Evolutionary conservation across 2,329 filamentous ascomycete species (phyloP).

Genomic region (Pestalotiopsis sp.): DNA sequence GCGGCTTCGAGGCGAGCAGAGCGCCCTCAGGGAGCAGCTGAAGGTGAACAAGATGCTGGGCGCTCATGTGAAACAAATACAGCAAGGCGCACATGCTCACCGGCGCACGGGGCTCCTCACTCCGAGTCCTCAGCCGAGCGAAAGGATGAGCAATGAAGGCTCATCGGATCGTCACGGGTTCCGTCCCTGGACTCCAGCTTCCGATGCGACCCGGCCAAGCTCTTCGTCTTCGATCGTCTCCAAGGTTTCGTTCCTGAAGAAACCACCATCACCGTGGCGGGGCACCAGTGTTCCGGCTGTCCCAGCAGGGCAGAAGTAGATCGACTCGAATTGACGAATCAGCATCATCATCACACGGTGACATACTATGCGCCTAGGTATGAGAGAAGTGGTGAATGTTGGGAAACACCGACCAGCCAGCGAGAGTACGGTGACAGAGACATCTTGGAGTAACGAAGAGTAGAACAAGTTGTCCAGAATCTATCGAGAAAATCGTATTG

Average conservation of each 20-base stretch:
- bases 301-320: not conserved
- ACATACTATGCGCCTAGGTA: not conserved
- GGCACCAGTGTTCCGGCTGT: not conserved
- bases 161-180: not conserved
- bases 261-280: not conserved
- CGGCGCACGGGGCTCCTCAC: not conserved
- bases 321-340: not conserved
- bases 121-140: not conserved
- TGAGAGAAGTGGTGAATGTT: not conserved
- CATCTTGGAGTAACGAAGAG: too few relatives aligned
- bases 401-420: too few relatives aligned
- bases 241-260: not conserved
- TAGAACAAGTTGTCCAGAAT: too few relatives aligned
- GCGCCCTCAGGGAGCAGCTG: not conserved
- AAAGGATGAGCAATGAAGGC: not conserved
- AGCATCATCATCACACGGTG: not conserved
- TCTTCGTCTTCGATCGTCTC: not conserved
- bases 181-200: not conserved
- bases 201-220: not conserved
- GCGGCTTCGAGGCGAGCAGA: not conserved
- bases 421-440: too few relatives aligned
- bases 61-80: not conserved
- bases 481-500: too few relatives aligned
- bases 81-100: not conserved
- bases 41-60: conserved; percentile 2